Base-by-base conservation (phyloP, 2,329 filamentous ascomycete species). In the Pseudocercospora eumusae region DNA sequence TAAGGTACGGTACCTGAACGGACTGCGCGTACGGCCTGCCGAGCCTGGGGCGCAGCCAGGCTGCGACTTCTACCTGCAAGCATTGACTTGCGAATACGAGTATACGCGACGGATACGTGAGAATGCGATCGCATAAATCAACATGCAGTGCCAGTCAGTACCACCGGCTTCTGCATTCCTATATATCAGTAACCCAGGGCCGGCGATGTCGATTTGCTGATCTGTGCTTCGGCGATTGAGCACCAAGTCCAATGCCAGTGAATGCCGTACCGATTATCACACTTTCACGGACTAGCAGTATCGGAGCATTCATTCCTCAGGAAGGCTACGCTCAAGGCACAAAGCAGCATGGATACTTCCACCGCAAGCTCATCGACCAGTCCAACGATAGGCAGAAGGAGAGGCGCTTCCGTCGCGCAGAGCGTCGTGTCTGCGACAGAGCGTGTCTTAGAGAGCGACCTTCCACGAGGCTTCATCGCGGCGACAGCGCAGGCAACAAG, bases 401-500 rank as follows among this genome's bases (percentile, higher is more conserved):
- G 61, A 56, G 62, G 54, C 13, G 60, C 59, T 13, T 64, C 64
- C 18, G 56, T 66, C 21, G 55, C 60, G 15, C 57, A 61, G 40
- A 64, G 49, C 36, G 58, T 65, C 13, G 59, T 56, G 15, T 59
- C 60, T 10, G 56, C 56, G 10, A 60, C 64, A 8, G 64, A 63
- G 56, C 59, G 56, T 25, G 56, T 65, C n/a, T 49, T 66, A 21
- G 62, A 56, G 25, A 60, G 40, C 49, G 57, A 69, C 42, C 57
- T 65, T 10, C 68, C 69, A 49, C 53, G 61, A 44, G 67, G 68
- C 20, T 70, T 70, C 53, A 59, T 67, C n/a, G 77, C 79, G n/a
- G 79, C 79, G 0, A 78, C 78, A 1, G 79, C 77, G 11, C 71
- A 68, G 7, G 73, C 73, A 5, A 77, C 74, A 13, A 73, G 77